phyloP scores from a whole-genome alignment of 805 yeast genomes.

The Saccharomycopsis selenospora region DNA sequence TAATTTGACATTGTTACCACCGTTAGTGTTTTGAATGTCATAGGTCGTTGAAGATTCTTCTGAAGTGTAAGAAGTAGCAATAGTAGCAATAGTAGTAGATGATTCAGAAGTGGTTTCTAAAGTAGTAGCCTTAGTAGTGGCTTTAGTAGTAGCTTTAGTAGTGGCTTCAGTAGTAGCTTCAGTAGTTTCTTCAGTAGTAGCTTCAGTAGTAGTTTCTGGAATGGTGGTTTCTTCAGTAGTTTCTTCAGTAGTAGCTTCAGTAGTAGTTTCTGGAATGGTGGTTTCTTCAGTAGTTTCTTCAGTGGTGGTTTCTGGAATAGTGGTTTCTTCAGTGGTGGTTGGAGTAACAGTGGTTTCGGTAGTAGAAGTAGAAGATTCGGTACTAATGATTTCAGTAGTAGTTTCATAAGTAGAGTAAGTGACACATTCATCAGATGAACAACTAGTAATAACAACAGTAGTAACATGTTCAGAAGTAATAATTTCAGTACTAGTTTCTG shows the following conservation, averaged over 20 bases:
- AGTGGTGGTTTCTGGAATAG: neutral
- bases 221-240: neutral
- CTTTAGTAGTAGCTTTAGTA: neutral
- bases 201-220: neutral
- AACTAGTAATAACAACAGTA: neutral
- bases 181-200: neutral
- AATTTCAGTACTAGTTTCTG: constrained; percentile 5
- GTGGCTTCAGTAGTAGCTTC: constrained; percentile 8
- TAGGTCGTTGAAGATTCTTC: neutral
- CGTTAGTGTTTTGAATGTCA: neutral
- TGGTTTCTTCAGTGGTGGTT: constrained; percentile 1
- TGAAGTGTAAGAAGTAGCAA: constrained; percentile 3
- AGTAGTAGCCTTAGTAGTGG: constrained; percentile 1
- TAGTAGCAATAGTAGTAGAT: neutral
- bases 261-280: constrained; percentile 1
- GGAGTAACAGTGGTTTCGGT: neutral
- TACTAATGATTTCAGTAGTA: constrained; percentile 2
- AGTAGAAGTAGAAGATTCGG: constrained; percentile 5
- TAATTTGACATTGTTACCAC: neutral
- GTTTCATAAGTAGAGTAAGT: constrained; percentile 7
- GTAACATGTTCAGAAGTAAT: constrained; percentile 4
- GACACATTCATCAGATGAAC: neutral
- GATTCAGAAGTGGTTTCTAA: neutral
- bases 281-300: neutral
- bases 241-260: constrained; percentile 1